Evolutionary conservation across 2,329 filamentous ascomycete species (phyloP), one percentile per base, ranked within the genome.

Genomic region (Penicillium sp.): DNA sequence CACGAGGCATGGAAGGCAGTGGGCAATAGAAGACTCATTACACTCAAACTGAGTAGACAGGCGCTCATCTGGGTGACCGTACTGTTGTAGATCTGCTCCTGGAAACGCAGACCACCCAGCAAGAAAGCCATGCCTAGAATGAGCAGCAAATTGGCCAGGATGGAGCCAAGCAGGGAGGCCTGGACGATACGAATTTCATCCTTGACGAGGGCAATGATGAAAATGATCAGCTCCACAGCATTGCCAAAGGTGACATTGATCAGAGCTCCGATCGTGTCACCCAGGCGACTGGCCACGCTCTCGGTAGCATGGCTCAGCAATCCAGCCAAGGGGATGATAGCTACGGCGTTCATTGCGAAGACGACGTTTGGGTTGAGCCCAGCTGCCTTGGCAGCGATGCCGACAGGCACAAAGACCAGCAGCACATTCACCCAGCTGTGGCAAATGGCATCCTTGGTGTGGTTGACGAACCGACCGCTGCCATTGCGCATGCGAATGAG

Each of bases 51-150:
- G 53, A 96, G 78, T 54, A 96, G 75, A 69, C 88, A 94, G 36
- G 90, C 90, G 62, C 88, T 95, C 87, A 95, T 95, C 64, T 96
- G 89, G 1, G 89, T 95, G 43, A 95, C 87, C 15, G 87, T 95
- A 68, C 83, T 93, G 69, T 95, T 96, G 70, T 95, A 96, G 48
- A 96, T 83, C 79, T 95, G 90, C 71, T 96, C 90, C 62, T 86
- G 84, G 65, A 81, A 95, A 48, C 88, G 83, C 39, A 95, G 71
- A 48, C 89, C 90, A 58, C 90, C 90, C 16, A 94, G 70, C 36
- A 94, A 77, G 65, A 96, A 95, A 41, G 83, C 83, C 88, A 95
- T 95, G 58, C 90, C 90, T 54, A 96, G 70, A 59, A 94, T 94
- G 45, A 95, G 77, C 16, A 96, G 75, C 40, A 95, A 69, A 59